Evolutionary conservation across 2,329 filamentous ascomycete genomes (phyloP).

Genomic region (Teratosphaeria nubilosa): DNA sequence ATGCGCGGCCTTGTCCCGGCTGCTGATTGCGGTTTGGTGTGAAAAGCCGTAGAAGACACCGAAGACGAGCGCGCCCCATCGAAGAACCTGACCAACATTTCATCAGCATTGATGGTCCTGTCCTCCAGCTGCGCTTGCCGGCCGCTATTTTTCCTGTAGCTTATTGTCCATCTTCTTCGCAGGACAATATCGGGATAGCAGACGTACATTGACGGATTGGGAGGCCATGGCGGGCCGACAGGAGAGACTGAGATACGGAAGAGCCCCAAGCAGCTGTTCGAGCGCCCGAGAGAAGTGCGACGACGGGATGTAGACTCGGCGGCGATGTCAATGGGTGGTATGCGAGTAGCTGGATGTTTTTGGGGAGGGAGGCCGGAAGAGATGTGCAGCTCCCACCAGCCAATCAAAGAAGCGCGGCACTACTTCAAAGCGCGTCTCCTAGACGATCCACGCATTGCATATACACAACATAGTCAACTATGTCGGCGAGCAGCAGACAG

Average conservation of each 20-base stretch:
- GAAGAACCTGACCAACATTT: conserved; percentile 63
- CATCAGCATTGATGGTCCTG: neutral
- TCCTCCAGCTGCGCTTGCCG: neutral
- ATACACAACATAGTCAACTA: conserved; percentile 1
- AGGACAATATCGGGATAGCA: conserved; percentile 17
- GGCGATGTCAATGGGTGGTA: conserved; percentile 1
- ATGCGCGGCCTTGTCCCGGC: conserved; percentile 59
- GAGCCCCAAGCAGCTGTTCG: neutral
- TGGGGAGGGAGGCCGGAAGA: neutral
- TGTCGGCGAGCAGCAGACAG: conserved; percentile 53
- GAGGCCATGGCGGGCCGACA: conserved; percentile 30
- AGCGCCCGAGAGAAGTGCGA: neutral
- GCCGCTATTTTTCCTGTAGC: neutral
- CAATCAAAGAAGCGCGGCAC: conserved; percentile 2
- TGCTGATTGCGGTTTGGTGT: conserved; percentile 74
- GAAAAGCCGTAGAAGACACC: conserved; percentile 93
- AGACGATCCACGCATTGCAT: neutral
- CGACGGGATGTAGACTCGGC: neutral
- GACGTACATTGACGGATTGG: conserved; percentile 43
- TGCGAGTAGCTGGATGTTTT: neutral
- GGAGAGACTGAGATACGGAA: neutral
- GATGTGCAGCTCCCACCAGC: neutral
- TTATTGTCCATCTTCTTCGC: neutral
- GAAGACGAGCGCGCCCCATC: conserved; percentile 85
- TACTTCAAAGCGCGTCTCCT: neutral